A percentile compares a stretch with the other conserved stretches of the same genome.
Conservation (phyloP, 495 filamentous ascomycete species). For the Penicillium ucsense region DNA sequence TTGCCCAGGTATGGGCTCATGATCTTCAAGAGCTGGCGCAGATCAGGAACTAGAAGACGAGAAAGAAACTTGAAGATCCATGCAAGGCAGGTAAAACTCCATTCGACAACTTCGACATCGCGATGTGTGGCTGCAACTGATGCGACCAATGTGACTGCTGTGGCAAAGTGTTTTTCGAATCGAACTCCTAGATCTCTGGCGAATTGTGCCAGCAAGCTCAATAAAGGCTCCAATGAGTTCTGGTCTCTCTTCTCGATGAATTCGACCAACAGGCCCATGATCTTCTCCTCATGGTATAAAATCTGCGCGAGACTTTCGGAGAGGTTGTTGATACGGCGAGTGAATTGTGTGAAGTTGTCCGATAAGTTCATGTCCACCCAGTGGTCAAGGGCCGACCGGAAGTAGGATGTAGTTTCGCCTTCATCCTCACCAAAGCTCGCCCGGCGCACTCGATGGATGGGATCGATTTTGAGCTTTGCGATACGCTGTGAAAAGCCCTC, state of each 20-base stretch:
- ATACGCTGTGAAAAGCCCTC: slow-evolving; percentile 90
- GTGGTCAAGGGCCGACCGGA: slow-evolving; percentile 68
- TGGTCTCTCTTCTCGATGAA: slow-evolving; percentile 70
- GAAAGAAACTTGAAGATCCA: slow-evolving; percentile 97
- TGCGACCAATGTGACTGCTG: slow-evolving; percentile 57
- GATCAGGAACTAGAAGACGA: slow-evolving; percentile 70
- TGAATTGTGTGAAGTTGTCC: slow-evolving; percentile 63
- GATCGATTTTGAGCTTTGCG: slow-evolving; percentile 86
- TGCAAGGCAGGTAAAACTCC: slow-evolving; percentile 90
- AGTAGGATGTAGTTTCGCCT: slow-evolving; percentile 68
- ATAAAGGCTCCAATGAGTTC: slow-evolving; percentile 70
- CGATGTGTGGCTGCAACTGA: slow-evolving; percentile 52
- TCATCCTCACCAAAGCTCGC: slow-evolving; percentile 66
- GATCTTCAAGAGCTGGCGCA: slow-evolving; percentile 71
- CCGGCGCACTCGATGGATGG: slow-evolving; percentile 74
- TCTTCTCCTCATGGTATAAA: slow-evolving; percentile 73
- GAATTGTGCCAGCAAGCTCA: slow-evolving; percentile 78
- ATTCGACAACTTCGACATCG: slow-evolving; percentile 78
- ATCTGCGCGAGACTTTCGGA: slow-evolving; percentile 88
- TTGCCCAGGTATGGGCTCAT: slow-evolving; percentile 82
- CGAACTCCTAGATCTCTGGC: slow-evolving; percentile 81
- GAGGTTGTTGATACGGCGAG: slow-evolving; percentile 58
- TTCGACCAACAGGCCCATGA: slow-evolving; percentile 66
- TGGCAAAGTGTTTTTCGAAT: slow-evolving; percentile 79
- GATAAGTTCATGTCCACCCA: slow-evolving; percentile 90